Conservation (phyloP, 306 rosid genomes). For the Lathyrus tuberosus region DNA sequence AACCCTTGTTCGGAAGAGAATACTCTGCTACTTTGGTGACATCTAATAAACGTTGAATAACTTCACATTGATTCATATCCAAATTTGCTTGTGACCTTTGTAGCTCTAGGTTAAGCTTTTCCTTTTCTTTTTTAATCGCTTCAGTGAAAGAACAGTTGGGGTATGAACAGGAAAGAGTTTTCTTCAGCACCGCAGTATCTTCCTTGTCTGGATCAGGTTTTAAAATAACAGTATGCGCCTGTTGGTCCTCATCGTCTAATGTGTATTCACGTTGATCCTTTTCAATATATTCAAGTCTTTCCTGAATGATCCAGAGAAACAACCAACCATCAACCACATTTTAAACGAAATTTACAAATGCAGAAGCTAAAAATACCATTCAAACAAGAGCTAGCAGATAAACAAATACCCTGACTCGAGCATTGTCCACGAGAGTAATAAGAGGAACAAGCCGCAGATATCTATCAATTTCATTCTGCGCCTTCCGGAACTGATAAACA, state of each 20-base stretch:
- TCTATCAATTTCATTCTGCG: constrained; percentile 94
- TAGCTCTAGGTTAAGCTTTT: constrained; percentile 90
- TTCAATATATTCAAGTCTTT: constrained; percentile 88
- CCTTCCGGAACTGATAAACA: constrained; percentile 94
- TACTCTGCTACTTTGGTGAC: constrained; percentile 80
- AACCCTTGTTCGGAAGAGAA: constrained; percentile 60
- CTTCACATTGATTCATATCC: constrained; percentile 89
- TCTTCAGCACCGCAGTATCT: constrained; percentile 77
- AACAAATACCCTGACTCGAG: constrained; percentile 88
- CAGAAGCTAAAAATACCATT: constrained; percentile 15
- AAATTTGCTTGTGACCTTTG: constrained; percentile 80
- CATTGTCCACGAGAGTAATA: constrained; percentile 91
- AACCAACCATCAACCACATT: constrained; percentile 31
- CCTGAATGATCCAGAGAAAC: constrained; percentile 55
- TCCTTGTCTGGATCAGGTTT: constrained; percentile 79
- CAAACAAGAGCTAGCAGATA: constrained; percentile 23
- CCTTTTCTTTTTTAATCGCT: constrained; percentile 86
- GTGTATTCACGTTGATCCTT: constrained; percentile 94
- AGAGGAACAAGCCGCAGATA: constrained; percentile 87
- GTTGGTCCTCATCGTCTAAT: constrained; percentile 92
- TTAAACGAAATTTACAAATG: constrained; percentile 9
- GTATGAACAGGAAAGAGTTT: constrained; percentile 91
- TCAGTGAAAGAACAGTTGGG: constrained; percentile 80
- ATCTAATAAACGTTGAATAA: constrained; percentile 85
- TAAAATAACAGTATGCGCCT: constrained; percentile 78